Evolutionary conservation across 148 eudicot genomes (phyloP), one percentile per base, ranked within the genome.

Genomic region (Polygonum maritimum): DNA sequence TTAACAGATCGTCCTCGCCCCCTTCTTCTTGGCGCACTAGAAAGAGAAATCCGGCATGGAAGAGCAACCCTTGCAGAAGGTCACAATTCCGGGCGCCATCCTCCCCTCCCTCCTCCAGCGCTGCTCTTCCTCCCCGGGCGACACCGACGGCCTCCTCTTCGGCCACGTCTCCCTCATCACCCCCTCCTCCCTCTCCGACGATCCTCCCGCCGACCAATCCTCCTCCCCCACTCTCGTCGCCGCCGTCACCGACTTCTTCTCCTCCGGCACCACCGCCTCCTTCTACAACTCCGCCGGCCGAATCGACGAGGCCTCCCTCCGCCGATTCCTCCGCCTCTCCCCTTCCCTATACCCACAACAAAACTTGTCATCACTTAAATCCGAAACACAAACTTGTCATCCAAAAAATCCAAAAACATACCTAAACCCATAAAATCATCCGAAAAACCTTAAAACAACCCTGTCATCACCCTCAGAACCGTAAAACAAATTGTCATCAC

Each of bases 51-150:
- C 76, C 80, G 79, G 79, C 39, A 87, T 89, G 93, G 91, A 86
- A 76, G 83, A 87, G 47, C 82, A 76, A 19, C 77, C 88, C 2
- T 78, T 90, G 4, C 76, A 79, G 69, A 88, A 86, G 71, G 87
- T 90, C 31, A 85, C 87, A n/a, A 86, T 94, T 65, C 83, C 96
- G 1, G 98, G 98, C 44, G 84, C 98, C 63, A 89, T 91, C 22
- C 74, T 94, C 12, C 87, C 97, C 52, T 83, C 97, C 51, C 81
- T 94, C 40, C 76, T 94, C 76, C 88, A 91, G 74, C 89, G 89
- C 75, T 75, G 86, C 79, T 79, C 90, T 63, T 79, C 91, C 55
- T 71, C 97, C 48, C 26, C 89, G 2, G 83, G 86, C 57, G 84
- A 88, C 85, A 47, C 84, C 73, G 82, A 85, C 69, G 98, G 97